A percentile compares a stretch with the other conserved stretches of the same genome.
These are phyloP conservation scores for Diplodia intermedia DNA, from an alignment of 2,329 filamentous ascomycete species.

Conservation along the genomic window DNA sequence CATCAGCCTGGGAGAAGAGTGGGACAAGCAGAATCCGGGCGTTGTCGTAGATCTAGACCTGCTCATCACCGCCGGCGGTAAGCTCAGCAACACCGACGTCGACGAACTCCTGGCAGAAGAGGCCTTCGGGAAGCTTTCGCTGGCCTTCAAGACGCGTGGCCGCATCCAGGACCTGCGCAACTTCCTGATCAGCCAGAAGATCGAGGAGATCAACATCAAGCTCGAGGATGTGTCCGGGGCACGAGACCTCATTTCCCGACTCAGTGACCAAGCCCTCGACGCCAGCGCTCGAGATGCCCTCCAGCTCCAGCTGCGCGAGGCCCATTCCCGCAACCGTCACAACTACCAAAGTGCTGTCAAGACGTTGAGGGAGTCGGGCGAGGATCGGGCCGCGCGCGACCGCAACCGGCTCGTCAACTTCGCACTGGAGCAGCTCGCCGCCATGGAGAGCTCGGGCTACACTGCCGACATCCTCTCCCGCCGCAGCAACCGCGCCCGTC, in stretches of 20 bases:
- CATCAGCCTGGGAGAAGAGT: conserved; percentile 38
- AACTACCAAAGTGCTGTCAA: conserved; percentile 37
- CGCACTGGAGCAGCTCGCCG: conserved; percentile 40
- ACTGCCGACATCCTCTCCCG: conserved; percentile 45
- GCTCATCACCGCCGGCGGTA: conserved; percentile 36
- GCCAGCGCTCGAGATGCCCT: conserved; percentile 36
- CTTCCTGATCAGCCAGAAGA: conserved; percentile 41
- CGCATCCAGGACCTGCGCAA: conserved; percentile 39
- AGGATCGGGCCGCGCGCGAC: conserved; percentile 34
- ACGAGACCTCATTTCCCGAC: conserved; percentile 39
- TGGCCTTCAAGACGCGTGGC: conserved; percentile 44
- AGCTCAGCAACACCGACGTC: conserved; percentile 37
- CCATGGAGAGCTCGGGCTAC: conserved; percentile 42
- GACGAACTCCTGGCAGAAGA: conserved; percentile 41
- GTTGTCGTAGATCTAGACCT: conserved; percentile 38
- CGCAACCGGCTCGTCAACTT: conserved; percentile 42
- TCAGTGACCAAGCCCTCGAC: conserved; percentile 35
- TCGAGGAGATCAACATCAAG: conserved; percentile 41
- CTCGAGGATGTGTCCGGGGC: conserved; percentile 44
- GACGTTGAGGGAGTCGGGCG: conserved; percentile 34
- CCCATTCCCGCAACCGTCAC: conserved; percentile 42
- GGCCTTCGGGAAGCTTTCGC: conserved; percentile 41
- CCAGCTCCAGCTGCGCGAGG: conserved; percentile 40
- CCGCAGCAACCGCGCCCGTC: conserved; percentile 44
- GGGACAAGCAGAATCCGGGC: conserved; percentile 37